These are phyloP conservation scores for Trebouxiophyceae sp. DNA, from an alignment of 163 green algal genomes.

Conservation along the genomic window DNA sequence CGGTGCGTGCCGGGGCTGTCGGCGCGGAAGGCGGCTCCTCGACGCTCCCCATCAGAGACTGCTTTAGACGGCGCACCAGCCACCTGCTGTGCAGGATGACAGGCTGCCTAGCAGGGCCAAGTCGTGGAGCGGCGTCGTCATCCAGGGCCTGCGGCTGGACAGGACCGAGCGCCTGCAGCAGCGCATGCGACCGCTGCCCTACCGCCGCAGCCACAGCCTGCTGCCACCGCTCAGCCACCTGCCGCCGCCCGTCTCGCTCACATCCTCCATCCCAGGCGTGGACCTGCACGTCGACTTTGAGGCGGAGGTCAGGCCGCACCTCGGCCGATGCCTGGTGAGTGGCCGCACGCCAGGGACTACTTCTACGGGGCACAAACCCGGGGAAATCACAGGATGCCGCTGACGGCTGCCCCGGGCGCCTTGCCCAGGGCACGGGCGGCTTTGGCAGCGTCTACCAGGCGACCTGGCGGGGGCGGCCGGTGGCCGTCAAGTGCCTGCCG, in stretches of 20 bases:
- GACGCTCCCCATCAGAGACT: too few species aligned
- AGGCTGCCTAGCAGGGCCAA: background rate
- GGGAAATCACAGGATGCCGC: background rate
- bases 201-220: background rate
- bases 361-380: too few species aligned
- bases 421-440: slow-evolving; percentile 48
- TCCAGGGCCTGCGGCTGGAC: too few species aligned
- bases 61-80: too few species aligned
- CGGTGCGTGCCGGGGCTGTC: too few species aligned
- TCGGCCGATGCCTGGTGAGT: slow-evolving; percentile 42
- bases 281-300: slow-evolving; percentile 59
- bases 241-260: slow-evolving; percentile 15
- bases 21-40: too few species aligned
- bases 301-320: slow-evolving; percentile 40
- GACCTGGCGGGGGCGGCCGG: slow-evolving; percentile 37
- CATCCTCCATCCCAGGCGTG: slow-evolving; percentile 7
- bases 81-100: slow-evolving; percentile 5
- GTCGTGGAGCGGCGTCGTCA: background rate
- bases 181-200: too few species aligned
- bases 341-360: too few species aligned
- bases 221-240: slow-evolving; percentile 23
- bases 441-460: slow-evolving; percentile 62
- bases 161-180: too few species aligned
- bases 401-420: background rate
- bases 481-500: slow-evolving; percentile 52